Conservation (phyloP, 2,329 filamentous ascomycete species). For the Cercospora beticola region DNA sequence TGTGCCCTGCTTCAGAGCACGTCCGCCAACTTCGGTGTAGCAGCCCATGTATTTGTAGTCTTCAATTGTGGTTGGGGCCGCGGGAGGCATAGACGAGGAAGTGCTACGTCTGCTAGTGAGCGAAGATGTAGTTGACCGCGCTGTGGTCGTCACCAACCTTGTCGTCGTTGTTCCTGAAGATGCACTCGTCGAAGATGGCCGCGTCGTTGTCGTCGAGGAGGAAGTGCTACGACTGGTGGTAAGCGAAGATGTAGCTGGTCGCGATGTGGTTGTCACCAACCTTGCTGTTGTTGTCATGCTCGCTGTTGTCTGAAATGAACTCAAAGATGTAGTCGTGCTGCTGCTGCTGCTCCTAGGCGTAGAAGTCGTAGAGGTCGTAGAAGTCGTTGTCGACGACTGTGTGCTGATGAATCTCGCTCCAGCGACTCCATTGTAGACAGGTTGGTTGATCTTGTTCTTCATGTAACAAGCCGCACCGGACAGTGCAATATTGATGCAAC, state of each 20-base stretch:
- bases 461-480: constrained; percentile 37
- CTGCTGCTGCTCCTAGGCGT: neutral
- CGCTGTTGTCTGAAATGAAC: neutral
- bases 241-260: constrained; percentile 3
- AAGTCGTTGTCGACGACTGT: neutral
- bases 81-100: constrained; percentile 1
- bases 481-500: constrained; percentile 37
- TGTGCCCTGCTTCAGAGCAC: constrained; percentile 29
- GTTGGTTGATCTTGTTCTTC: constrained; percentile 32
- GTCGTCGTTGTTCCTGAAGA: constrained; percentile 1
- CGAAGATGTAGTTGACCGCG: neutral
- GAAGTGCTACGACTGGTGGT: neutral
- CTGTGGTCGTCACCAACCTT: neutral
- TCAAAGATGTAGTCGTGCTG: neutral
- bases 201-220: neutral
- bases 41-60: constrained; percentile 26
- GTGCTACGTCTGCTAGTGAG: neutral
- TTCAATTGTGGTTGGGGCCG: constrained; percentile 14
- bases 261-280: neutral
- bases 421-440: constrained; percentile 26
- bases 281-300: neutral
- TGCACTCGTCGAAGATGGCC: neutral
- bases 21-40: constrained; percentile 34
- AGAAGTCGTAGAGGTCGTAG: constrained; percentile 7
- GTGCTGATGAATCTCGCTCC: constrained; percentile 31